Conservation (phyloP, 2,329 filamentous ascomycete species). For the Capronia americana region DNA sequence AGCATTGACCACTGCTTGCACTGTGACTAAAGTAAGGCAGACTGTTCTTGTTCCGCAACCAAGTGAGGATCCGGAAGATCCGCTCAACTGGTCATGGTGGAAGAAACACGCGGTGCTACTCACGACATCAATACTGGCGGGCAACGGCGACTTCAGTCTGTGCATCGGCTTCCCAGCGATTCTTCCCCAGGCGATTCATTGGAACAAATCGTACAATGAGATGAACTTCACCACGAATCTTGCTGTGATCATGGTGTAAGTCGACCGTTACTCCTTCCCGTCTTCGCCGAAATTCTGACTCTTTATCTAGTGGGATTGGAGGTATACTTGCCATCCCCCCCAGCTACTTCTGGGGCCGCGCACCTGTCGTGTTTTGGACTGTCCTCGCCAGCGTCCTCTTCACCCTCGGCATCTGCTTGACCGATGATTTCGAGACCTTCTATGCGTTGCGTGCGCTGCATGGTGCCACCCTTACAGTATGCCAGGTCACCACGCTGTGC, state of each 20-base stretch:
- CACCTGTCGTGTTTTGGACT: constrained; percentile 51
- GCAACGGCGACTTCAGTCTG: constrained; percentile 50
- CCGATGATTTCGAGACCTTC: constrained; percentile 46
- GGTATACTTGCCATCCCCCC: too few species aligned
- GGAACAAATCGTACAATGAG: constrained; percentile 46
- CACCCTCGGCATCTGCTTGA: constrained; percentile 46
- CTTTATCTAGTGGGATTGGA: too few species aligned
- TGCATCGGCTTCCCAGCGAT: constrained; percentile 49
- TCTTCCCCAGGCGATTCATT: constrained; percentile 46
- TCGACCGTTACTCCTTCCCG: too few species aligned
- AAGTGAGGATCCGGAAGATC: constrained; percentile 59
- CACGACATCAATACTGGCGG: constrained; percentile 44
- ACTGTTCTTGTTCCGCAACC: constrained; percentile 58
- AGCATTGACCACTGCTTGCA: too few species aligned
- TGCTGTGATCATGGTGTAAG: too few species aligned
- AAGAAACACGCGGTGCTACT: constrained; percentile 18
- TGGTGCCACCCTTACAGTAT: constrained; percentile 50
- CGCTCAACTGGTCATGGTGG: constrained; percentile 56
- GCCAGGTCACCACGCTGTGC: constrained; percentile 50
- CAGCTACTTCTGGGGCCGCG: constrained; percentile 46
- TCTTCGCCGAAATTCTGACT: too few species aligned
- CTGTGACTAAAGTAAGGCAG: neutral
- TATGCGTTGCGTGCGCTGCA: constrained; percentile 52
- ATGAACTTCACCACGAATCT: too few species aligned
- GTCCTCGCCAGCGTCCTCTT: constrained; percentile 45